These are phyloP conservation scores for Chondrostereum purpureum DNA, from an alignment of 1,284 basidiomycete species.

Conservation along the genomic window DNA sequence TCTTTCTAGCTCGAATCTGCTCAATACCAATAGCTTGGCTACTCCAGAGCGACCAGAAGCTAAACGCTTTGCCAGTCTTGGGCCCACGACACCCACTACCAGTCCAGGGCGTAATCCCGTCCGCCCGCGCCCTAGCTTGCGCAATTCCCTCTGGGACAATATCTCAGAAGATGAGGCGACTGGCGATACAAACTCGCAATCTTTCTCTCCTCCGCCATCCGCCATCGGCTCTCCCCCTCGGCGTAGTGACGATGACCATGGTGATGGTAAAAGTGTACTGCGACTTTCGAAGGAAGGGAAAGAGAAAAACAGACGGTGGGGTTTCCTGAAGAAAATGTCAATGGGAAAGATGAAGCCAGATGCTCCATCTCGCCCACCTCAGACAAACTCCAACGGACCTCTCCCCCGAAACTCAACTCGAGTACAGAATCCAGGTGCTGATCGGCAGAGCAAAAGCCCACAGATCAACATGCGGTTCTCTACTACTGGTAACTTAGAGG, in stretches of 20 bases:
- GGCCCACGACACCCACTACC: slow-evolving; percentile 35
- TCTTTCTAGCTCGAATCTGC: slow-evolving; percentile 56
- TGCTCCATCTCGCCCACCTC: slow-evolving; percentile 29
- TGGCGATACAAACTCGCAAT: slow-evolving; percentile 19
- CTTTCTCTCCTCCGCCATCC: slow-evolving; percentile 15
- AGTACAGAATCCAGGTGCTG: slow-evolving; percentile 17
- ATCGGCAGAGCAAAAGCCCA: slow-evolving; percentile 36
- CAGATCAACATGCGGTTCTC: slow-evolving; percentile 68
- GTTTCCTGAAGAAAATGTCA: slow-evolving; percentile 94
- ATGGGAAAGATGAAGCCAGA: slow-evolving; percentile 81
- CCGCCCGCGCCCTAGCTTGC: slow-evolving; percentile 37
- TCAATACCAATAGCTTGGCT: slow-evolving; percentile 27
- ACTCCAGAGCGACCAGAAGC: slow-evolving; percentile 30
- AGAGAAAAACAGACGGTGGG: slow-evolving; percentile 73
- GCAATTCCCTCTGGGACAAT: slow-evolving; percentile 47
- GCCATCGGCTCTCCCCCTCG: slow-evolving; percentile 14
- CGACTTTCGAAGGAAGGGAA: slow-evolving; percentile 37
- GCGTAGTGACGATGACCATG: slow-evolving; percentile 19
- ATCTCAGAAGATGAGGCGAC: slow-evolving; percentile 17
- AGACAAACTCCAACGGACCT: slow-evolving; percentile 14
- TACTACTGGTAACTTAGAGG: slow-evolving; percentile 51
- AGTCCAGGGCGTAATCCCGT: slow-evolving; percentile 24
- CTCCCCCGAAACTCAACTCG: slow-evolving; percentile 16
- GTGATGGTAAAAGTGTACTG: slow-evolving; percentile 22
- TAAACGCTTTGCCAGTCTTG: slow-evolving; percentile 65